phyloP scores from a whole-genome alignment of 805 yeast genomes.

The Brettanomyces bruxellensis region DNA sequence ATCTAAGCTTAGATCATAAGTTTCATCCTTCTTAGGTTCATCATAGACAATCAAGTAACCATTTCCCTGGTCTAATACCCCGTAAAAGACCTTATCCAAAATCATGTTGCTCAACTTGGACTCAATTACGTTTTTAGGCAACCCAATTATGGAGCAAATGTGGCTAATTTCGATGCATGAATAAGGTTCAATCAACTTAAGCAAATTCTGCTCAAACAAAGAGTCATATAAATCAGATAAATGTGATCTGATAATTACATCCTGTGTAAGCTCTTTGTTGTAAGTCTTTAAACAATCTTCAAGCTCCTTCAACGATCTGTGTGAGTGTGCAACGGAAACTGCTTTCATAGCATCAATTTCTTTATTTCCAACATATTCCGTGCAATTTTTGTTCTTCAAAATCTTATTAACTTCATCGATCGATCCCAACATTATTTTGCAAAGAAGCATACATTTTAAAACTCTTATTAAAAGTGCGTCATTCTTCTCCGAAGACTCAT shows the following conservation, averaged over 20 bases:
- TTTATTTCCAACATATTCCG: conserved; percentile 43
- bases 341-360: conserved; percentile 96
- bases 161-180: conserved; percentile 91
- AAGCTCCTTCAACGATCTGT: conserved; percentile 85
- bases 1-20: conserved; percentile 81
- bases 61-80: conserved; percentile 95
- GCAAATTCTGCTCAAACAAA: conserved; percentile 82
- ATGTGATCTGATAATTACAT: conserved; percentile 83
- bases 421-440: conserved; percentile 86
- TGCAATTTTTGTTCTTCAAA: conserved; percentile 53
- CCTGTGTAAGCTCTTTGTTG: conserved; percentile 69
- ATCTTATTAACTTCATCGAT: conserved; percentile 80
- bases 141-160: conserved; percentile 78
- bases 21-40: conserved; percentile 78
- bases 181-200: conserved; percentile 93
- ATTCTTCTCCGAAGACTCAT: conserved; percentile 16
- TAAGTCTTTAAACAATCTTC: conserved; percentile 73
- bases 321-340: conserved; percentile 79
- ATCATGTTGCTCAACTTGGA: conserved; percentile 95
- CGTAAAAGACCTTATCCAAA: conserved; percentile 87
- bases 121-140: conserved; percentile 82
- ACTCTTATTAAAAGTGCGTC: conserved; percentile 42
- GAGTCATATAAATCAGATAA: conserved; percentile 90
- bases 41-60: conserved; percentile 94
- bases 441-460: conserved; percentile 84